Conservation (phyloP, 2,329 filamentous ascomycete genomes). For the Botrytis squamosa region DNA sequence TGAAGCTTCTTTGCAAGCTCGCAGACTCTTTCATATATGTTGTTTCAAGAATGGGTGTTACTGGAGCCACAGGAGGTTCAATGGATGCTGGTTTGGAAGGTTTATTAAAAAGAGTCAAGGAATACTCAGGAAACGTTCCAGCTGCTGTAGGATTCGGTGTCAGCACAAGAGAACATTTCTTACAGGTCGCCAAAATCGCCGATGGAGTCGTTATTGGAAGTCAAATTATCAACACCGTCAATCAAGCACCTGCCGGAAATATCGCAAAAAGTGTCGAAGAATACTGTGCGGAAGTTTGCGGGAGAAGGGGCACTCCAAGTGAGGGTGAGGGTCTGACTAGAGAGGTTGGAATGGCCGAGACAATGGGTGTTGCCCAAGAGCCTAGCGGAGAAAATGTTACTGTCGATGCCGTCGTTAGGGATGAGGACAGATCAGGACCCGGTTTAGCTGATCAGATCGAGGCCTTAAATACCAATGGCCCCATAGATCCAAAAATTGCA, state of each 20-base stretch:
- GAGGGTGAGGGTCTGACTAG: slow-evolving; percentile 45
- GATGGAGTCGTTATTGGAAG: slow-evolving; percentile 97
- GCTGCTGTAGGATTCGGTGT: slow-evolving; percentile 95
- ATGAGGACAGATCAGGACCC: slow-evolving; percentile 38
- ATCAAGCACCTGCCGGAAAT: slow-evolving; percentile 64
- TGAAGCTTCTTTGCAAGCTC: slow-evolving; percentile 94
- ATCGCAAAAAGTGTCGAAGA: slow-evolving; percentile 74
- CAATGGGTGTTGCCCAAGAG: slow-evolving; percentile 60
- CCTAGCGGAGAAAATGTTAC: slow-evolving; percentile 59
- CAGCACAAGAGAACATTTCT: slow-evolving; percentile 90
- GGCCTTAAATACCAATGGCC: slow-evolving; percentile 59
- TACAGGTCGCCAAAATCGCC: slow-evolving; percentile 77
- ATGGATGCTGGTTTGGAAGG: slow-evolving; percentile 80
- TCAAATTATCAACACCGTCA: slow-evolving; percentile 83
- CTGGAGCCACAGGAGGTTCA: slow-evolving; percentile 74
- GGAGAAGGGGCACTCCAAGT: slow-evolving; percentile 46
- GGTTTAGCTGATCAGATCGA: slow-evolving; percentile 59
- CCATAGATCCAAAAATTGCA: slow-evolving; percentile 53
- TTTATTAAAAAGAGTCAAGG: slow-evolving; percentile 81
- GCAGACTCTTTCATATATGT: slow-evolving; percentile 99
- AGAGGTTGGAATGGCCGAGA: slow-evolving; percentile 70
- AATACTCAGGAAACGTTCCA: slow-evolving; percentile 86
- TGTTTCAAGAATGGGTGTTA: slow-evolving; percentile 95
- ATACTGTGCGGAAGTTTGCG: slow-evolving; percentile 76
- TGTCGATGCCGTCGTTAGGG: slow-evolving; percentile 62